These are phyloP conservation scores for Xylariomycetidae sp. DNA, from an alignment of 2,329 filamentous ascomycete species.

Conservation along the genomic window DNA sequence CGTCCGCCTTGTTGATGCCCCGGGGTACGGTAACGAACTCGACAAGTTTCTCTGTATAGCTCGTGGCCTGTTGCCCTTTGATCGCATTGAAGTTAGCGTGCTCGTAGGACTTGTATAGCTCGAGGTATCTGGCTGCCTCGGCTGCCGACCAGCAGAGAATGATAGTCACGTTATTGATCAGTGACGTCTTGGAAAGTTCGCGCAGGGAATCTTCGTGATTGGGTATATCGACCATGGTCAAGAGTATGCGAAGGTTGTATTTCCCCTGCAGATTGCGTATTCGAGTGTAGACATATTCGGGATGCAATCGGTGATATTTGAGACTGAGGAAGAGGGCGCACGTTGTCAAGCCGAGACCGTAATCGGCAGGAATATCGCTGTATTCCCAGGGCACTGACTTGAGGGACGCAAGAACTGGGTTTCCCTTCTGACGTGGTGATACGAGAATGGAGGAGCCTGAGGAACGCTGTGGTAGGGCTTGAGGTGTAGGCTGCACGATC, in stretches of 20 bases:
- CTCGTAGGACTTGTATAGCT: conserved; percentile 93
- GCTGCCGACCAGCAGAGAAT: conserved; percentile 92
- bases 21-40: conserved; percentile 90
- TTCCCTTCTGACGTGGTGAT: conserved; percentile 89
- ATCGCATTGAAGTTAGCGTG: conserved; percentile 77
- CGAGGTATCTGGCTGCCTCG: conserved; percentile 89
- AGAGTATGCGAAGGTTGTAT: conserved; percentile 79
- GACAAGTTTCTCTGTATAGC: conserved; percentile 80
- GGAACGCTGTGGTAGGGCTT: conserved; percentile 65
- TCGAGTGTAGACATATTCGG: conserved; percentile 94
- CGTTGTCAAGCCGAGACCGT: conserved; percentile 79
- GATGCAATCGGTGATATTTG: conserved; percentile 95
- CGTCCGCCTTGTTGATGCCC: conserved; percentile 91
- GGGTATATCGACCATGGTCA: conserved; percentile 90
- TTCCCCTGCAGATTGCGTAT: conserved; percentile 80
- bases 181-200: conserved; percentile 85
- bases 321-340: conserved; percentile 90
- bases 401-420: conserved; percentile 82
- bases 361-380: conserved; percentile 93
- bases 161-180: conserved; percentile 89
- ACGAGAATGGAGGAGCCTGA: conserved; percentile 78
- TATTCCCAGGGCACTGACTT: conserved; percentile 90
- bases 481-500: conserved; percentile 82
- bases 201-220: conserved; percentile 89
- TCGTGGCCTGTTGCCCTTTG: conserved; percentile 75